Conservation (phyloP, 2,329 filamentous ascomycete species). For the Cadophora malorum region DNA sequence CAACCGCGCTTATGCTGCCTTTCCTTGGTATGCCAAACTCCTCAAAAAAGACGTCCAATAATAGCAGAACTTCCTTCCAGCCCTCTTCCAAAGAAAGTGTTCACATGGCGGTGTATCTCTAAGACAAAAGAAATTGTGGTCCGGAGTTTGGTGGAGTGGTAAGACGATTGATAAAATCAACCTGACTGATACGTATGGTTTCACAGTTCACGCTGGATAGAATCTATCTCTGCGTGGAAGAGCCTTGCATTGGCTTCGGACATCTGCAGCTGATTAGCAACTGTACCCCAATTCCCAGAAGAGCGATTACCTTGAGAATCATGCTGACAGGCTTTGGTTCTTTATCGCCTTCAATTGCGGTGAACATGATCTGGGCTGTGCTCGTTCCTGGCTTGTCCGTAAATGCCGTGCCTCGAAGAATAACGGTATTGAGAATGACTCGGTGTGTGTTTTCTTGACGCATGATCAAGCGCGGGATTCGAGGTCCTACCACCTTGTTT, state of each 20-base stretch:
- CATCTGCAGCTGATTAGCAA: constrained; percentile 40
- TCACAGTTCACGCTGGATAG: constrained; percentile 45
- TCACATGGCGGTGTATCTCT: constrained; percentile 35
- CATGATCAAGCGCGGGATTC: constrained; percentile 78
- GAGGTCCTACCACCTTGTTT: constrained; percentile 45
- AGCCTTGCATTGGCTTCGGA: constrained; percentile 43
- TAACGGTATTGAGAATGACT: constrained; percentile 83
- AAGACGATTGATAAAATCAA: background rate
- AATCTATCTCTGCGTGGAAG: constrained; percentile 45
- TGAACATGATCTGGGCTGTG: constrained; percentile 67
- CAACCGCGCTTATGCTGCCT: constrained; percentile 39
- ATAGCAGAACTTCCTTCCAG: constrained; percentile 22
- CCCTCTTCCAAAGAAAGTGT: constrained; percentile 26
- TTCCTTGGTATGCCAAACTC: constrained; percentile 40
- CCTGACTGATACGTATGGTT: constrained; percentile 9
- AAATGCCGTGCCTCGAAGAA: constrained; percentile 81
- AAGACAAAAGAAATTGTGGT: constrained; percentile 36
- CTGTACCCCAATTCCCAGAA: constrained; percentile 27
- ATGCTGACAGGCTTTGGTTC: constrained; percentile 62
- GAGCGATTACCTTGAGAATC: constrained; percentile 61
- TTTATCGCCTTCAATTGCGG: constrained; percentile 64
- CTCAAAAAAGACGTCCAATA: constrained; percentile 30
- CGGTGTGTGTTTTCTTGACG: constrained; percentile 88
- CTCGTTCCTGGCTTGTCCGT: constrained; percentile 71
- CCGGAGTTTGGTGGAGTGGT: background rate